Conservation (phyloP, 768 basidiomycete species). For the Amanita brunnescens region DNA sequence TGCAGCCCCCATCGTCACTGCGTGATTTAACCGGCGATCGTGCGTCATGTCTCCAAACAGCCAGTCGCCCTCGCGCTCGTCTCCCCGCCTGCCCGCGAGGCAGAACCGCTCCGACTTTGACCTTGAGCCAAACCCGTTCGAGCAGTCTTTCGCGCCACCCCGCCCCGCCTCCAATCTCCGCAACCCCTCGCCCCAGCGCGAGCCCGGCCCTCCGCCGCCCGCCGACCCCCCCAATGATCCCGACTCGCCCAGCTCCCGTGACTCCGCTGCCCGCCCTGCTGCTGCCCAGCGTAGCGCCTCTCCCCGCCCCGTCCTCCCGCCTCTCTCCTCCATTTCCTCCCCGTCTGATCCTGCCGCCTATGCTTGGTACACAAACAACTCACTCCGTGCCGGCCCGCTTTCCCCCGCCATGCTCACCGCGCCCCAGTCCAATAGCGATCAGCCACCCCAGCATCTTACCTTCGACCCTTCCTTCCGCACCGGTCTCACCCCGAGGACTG, state of each 20-base stretch:
- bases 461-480: constrained; percentile 81
- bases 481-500: constrained; percentile 80
- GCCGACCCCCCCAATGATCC: constrained; percentile 26
- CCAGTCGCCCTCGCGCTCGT: constrained; percentile 23
- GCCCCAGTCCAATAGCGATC: constrained; percentile 48
- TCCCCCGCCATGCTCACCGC: constrained; percentile 95
- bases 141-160: constrained; percentile 76
- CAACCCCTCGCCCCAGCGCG: constrained; percentile 25
- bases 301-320: constrained; percentile 70
- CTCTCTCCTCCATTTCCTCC: constrained; percentile 70
- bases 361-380: constrained; percentile 64
- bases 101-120: constrained; percentile 59
- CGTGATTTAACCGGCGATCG: constrained; percentile 8
- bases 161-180: constrained; percentile 39
- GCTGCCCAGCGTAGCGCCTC: constrained; percentile 30
- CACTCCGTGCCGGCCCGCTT: constrained; percentile 86
- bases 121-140: constrained; percentile 89
- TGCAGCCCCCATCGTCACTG: constrained; percentile 28
- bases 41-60: constrained; percentile 33
- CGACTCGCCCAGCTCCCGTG: constrained; percentile 8
- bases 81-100: constrained; percentile 22
- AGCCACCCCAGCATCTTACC: constrained; percentile 32
- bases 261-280: constrained; percentile 18
- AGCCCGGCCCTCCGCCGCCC: constrained; percentile 22
- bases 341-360: constrained; percentile 49